Percentiles rank a stretch among this genome's conserved stretches.
Conservation (phyloP, 2,329 filamentous ascomycete species). For the Xylaria digitata region DNA sequence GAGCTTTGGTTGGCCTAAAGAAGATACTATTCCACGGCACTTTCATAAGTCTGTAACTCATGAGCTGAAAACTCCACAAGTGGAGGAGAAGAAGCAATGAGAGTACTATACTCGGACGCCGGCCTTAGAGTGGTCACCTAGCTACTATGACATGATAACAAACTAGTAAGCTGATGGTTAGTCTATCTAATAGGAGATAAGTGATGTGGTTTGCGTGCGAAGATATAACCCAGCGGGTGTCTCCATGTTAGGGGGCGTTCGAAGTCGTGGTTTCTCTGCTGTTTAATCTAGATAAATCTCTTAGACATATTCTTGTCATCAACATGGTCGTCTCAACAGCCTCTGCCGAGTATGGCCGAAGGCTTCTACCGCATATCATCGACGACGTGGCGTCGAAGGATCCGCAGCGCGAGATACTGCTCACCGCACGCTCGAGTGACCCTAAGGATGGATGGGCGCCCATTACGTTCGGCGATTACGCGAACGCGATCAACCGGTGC, state of each 20-base stretch:
- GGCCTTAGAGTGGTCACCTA: background rate
- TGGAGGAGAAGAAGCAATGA: conserved; percentile 7
- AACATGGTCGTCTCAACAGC: conserved; percentile 12
- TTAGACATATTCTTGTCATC: background rate
- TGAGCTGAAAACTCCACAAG: conserved; percentile 21
- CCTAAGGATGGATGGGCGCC: conserved; percentile 53
- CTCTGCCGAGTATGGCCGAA: conserved; percentile 29
- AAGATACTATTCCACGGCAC: background rate
- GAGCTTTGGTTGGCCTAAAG: background rate
- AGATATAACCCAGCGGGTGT: background rate
- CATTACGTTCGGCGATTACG: conserved; percentile 50
- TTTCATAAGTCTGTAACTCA: background rate
- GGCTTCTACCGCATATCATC: conserved; percentile 53
- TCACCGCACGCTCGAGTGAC: conserved; percentile 48
- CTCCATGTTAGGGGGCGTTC: background rate
- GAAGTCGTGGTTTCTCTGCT: background rate
- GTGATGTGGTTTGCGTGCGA: background rate
- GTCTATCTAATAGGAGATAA: background rate
- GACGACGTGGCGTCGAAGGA: conserved; percentile 51
- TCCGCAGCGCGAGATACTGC: conserved; percentile 50
- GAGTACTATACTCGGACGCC: conserved; percentile 6
- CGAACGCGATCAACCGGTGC: conserved; percentile 53
- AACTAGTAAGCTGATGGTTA: background rate
- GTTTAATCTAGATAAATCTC: background rate
- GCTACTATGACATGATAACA: background rate